Evolutionary conservation across 129 eudicot species (phyloP).

Genomic region (Apium graveolens): DNA sequence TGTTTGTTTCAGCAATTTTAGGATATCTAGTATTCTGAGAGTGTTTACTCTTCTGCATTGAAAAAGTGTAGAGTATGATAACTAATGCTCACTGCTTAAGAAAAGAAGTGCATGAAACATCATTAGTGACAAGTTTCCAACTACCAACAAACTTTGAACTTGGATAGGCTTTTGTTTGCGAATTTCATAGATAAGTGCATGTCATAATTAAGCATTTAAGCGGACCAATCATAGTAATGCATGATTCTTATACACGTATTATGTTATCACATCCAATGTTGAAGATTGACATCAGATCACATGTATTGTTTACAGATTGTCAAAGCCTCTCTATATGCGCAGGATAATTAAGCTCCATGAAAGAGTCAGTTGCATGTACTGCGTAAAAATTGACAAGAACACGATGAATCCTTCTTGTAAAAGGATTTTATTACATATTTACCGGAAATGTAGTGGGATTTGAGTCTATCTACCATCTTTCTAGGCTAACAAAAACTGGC

Average conservation of each 20-base stretch:
- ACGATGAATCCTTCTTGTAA: too few relatives aligned
- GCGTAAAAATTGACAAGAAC: background rate
- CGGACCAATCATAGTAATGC: background rate
- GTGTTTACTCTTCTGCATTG: background rate
- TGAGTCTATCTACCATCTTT: too few relatives aligned
- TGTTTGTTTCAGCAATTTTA: background rate
- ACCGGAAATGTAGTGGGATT: too few relatives aligned
- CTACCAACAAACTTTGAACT: background rate
- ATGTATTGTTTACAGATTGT: background rate
- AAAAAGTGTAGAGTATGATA: too few relatives aligned
- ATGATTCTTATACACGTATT: background rate
- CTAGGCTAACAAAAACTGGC: too few relatives aligned
- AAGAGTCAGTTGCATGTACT: too few relatives aligned
- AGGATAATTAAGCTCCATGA: background rate
- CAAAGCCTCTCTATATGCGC: background rate
- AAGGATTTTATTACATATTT: too few relatives aligned
- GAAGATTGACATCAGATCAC: background rate
- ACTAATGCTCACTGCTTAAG: too few relatives aligned
- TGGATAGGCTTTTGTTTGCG: background rate
- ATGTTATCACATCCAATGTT: background rate
- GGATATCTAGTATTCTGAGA: background rate
- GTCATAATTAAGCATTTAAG: slow-evolving; percentile 1
- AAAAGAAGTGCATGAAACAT: too few relatives aligned
- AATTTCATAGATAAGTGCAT: background rate
- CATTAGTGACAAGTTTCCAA: background rate